phyloP scores from a whole-genome alignment of 2,329 filamentous ascomycete species.

The Fusarium kyushuense region DNA sequence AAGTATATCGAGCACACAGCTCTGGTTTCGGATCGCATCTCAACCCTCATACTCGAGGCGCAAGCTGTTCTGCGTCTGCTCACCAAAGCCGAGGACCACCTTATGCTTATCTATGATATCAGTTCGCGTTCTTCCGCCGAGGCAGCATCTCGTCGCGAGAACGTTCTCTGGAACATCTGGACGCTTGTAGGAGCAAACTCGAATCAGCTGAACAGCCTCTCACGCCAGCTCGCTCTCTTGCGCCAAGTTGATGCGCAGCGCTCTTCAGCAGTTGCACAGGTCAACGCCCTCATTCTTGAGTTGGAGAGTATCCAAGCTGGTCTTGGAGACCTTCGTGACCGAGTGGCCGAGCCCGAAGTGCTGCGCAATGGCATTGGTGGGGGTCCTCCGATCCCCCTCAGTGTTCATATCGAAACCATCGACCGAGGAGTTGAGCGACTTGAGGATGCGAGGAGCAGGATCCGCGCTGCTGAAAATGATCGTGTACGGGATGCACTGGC shows the following conservation, averaged over 20 bases:
- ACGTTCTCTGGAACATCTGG: slow-evolving; percentile 78
- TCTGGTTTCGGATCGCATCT: slow-evolving; percentile 77
- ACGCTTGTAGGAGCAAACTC: slow-evolving; percentile 79
- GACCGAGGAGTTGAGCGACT: slow-evolving; percentile 78
- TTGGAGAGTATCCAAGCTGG: slow-evolving; percentile 78
- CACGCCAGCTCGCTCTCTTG: slow-evolving; percentile 73
- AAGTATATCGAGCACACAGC: slow-evolving; percentile 81
- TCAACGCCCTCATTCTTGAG: slow-evolving; percentile 77
- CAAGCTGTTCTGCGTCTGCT: slow-evolving; percentile 75
- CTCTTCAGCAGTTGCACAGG: slow-evolving; percentile 72
- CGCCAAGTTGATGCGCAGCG: slow-evolving; percentile 75
- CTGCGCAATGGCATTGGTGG: slow-evolving; percentile 58
- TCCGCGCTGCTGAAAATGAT: slow-evolving; percentile 70
- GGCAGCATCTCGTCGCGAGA: slow-evolving; percentile 69
- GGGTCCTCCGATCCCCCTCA: slow-evolving; percentile 66
- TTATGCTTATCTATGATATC: slow-evolving; percentile 77
- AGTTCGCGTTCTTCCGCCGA: slow-evolving; percentile 72
- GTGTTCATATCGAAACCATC: slow-evolving; percentile 81
- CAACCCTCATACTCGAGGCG: slow-evolving; percentile 75
- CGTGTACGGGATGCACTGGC: slow-evolving; percentile 65
- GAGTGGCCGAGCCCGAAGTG: slow-evolving; percentile 75
- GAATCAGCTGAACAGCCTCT: slow-evolving; percentile 69
- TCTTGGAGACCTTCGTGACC: slow-evolving; percentile 77
- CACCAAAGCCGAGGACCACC: slow-evolving; percentile 74
- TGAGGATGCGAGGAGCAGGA: slow-evolving; percentile 71